Evolutionary conservation across 768 basidiomycete genomes (phyloP), one percentile per base, ranked within the genome.

Genomic region (Suillus paluster): DNA sequence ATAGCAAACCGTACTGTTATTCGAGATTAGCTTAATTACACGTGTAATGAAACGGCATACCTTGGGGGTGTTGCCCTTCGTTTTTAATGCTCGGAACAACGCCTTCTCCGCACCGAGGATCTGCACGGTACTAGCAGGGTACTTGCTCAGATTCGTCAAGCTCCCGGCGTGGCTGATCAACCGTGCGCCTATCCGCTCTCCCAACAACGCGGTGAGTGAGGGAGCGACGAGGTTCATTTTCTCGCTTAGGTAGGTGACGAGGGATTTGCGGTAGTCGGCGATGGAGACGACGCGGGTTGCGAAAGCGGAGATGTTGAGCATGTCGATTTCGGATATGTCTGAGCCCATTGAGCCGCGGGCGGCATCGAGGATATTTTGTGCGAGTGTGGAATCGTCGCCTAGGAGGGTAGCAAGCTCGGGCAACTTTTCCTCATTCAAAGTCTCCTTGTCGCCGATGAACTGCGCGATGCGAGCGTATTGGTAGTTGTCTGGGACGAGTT

Each of bases 161-260:
- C 94, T 95, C 27, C 97, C 97, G 21, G 97, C 96, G 72, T 99
- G 97, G 68, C 91, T 94, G 81, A 97, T 97, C 61, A 97, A 79
- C 53, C 95, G 83, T 12, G 95, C 95, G 49, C 94, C 93, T 65
- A 97, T 94, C 53, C 95, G 87, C 77, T 97, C 95, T 36, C 95
- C 95, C 4, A 97, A 85, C 60, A 97, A 81, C 17, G 94, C 92
- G 0, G 94, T 94, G 72, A 97, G 77, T 72, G 90, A 97, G 1
- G 97, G 97, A 12, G 97, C 97, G 59, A 99, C 96, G 33, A 89
- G 84, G 79, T 97, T 95, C 97, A 98, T 99, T 81, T 99, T 99
- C 80, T 98, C 97, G 38, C 91, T 77, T 19, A 98, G 80, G 74
- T 98, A 98, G 36, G 86, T 81, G 54, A 95, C 82, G 61, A 99